Conservation (phyloP, 179 eudicot species). For the Dionaea muscipula region DNA sequence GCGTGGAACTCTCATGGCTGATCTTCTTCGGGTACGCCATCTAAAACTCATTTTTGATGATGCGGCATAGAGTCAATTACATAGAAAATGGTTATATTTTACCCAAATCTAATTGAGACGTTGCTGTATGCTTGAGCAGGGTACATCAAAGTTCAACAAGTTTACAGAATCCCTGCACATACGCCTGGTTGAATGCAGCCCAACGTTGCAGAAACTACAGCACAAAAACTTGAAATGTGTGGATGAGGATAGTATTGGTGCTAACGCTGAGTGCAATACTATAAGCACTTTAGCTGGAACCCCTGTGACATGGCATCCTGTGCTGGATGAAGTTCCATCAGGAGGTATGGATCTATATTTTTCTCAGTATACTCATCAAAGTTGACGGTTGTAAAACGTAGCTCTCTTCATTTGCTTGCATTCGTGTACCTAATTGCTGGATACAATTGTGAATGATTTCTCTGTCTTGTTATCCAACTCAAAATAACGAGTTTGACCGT, state of each 20-base stretch:
- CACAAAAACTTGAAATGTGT: constrained; percentile 55
- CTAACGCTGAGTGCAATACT: constrained; percentile 18
- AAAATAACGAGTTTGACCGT: not conserved
- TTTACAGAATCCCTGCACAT: constrained; percentile 56
- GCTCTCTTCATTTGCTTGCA: no score
- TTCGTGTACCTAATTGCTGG: no score
- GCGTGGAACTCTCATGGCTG: constrained; percentile 94
- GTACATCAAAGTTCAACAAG: constrained; percentile 60
- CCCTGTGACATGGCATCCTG: constrained; percentile 81
- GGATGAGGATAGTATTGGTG: constrained; percentile 25
- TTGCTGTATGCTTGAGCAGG: constrained; percentile 34
- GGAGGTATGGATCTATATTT: constrained; percentile 44
- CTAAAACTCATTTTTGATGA: not conserved
- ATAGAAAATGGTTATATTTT: no score
- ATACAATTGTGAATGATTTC: no score
- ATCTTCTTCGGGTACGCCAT: constrained; percentile 66
- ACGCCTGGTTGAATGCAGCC: constrained; percentile 93
- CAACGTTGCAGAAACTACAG: constrained; percentile 62
- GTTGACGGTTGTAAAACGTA: no score
- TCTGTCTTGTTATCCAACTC: no score
- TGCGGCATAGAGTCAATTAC: no score
- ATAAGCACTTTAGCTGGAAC: constrained; percentile 48
- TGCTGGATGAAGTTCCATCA: constrained; percentile 83
- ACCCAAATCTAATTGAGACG: no score
- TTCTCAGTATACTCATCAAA: not conserved